Evolutionary conservation across 2,329 filamentous ascomycete species (phyloP).

Genomic region (Pseudogymnoascus sp.): DNA sequence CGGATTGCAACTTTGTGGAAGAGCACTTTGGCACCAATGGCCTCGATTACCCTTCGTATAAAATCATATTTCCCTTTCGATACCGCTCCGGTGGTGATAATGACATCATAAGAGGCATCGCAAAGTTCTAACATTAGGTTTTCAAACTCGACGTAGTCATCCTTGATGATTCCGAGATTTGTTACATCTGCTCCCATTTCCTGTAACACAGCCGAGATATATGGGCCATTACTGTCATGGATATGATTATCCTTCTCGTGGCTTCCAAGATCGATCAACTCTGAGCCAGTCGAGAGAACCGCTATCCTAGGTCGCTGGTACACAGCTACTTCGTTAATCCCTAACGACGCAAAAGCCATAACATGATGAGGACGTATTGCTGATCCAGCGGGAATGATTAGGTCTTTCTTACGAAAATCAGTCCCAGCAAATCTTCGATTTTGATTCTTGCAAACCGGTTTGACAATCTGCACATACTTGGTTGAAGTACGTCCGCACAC

Average conservation of each 20-base stretch:
- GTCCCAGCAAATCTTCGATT: slow-evolving; percentile 21
- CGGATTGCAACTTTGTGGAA: slow-evolving; percentile 27
- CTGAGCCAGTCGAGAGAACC: not conserved
- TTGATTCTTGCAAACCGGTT: slow-evolving; percentile 16
- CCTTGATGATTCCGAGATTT: slow-evolving; percentile 21
- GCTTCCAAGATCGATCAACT: not conserved
- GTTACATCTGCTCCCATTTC: slow-evolving; percentile 16
- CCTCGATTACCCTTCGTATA: slow-evolving; percentile 19
- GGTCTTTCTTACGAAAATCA: slow-evolving; percentile 19
- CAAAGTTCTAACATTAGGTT: not conserved
- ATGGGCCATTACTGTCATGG: slow-evolving; percentile 24
- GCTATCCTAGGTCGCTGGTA: not conserved
- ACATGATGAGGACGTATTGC: slow-evolving; percentile 20
- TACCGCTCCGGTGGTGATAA: slow-evolving; percentile 27
- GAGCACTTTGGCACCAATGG: slow-evolving; percentile 19
- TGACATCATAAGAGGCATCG: slow-evolving; percentile 21
- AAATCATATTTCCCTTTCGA: slow-evolving; percentile 27
- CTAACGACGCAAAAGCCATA: slow-evolving; percentile 23
- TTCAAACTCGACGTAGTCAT: slow-evolving; percentile 15
- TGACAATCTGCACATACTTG: slow-evolving; percentile 17
- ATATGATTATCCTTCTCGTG: not conserved
- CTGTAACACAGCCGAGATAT: slow-evolving; percentile 17
- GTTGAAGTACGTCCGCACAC: no score
- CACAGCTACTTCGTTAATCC: not conserved
- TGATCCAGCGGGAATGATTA: slow-evolving; percentile 16